Evolutionary conservation across 2,329 filamentous ascomycete species (phyloP).

Genomic region (Diaporthe vexans): DNA sequence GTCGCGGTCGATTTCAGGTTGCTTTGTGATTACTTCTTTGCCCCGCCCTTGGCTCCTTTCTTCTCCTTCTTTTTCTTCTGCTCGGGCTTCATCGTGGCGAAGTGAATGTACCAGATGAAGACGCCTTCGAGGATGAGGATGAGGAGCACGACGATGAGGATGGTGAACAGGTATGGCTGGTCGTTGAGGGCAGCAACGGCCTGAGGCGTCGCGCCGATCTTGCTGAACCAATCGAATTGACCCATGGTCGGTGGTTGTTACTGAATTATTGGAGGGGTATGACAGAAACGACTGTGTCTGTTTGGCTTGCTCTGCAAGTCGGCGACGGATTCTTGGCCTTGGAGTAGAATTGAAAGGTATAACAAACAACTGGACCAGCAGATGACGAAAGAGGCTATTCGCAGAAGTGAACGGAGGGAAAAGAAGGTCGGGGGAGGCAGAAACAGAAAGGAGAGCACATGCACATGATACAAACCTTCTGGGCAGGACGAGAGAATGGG

Average conservation of each 20-base stretch:
- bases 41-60: slow-evolving; percentile 29
- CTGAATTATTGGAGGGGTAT: not conserved
- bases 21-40: slow-evolving; percentile 39
- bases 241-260: slow-evolving; percentile 53
- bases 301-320: slow-evolving; percentile 41
- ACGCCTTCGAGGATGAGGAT: slow-evolving; percentile 60
- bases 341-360: slow-evolving; percentile 38
- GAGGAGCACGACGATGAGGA: slow-evolving; percentile 68
- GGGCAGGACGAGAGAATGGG: slow-evolving; percentile 20
- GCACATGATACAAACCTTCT: slow-evolving; percentile 29
- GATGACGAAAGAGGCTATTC: slow-evolving; percentile 37
- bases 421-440: slow-evolving; percentile 40
- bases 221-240: slow-evolving; percentile 69
- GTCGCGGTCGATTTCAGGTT: not conserved
- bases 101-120: slow-evolving; percentile 71
- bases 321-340: slow-evolving; percentile 3
- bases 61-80: slow-evolving; percentile 65
- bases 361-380: slow-evolving; percentile 40
- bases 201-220: slow-evolving; percentile 69
- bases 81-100: slow-evolving; percentile 71
- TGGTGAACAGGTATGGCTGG: slow-evolving; percentile 71
- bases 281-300: slow-evolving; percentile 32
- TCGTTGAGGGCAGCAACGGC: slow-evolving; percentile 73
- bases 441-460: slow-evolving; percentile 34
- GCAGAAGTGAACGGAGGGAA: slow-evolving; percentile 28